Evolutionary conservation across 192 early-diverging fungal genomes (phyloP).

Genomic region (Dissophora ornata): DNA sequence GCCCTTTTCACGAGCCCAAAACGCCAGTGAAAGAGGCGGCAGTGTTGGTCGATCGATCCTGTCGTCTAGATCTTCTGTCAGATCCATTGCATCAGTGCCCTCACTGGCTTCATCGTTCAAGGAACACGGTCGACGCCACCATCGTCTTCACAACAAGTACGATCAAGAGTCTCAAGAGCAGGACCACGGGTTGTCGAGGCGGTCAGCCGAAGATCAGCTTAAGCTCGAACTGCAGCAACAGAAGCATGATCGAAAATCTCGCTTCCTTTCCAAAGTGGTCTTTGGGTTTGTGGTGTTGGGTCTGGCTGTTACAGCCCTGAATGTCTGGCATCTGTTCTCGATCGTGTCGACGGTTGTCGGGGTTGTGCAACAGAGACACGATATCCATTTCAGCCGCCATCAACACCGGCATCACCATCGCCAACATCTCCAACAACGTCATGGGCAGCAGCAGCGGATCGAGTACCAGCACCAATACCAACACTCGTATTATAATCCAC

Average conservation of each 20-base stretch:
- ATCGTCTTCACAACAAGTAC: background rate
- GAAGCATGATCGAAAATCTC: background rate
- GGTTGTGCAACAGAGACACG: conserved; percentile 23
- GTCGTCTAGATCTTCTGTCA: background rate
- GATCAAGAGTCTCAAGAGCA: background rate
- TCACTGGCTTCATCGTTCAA: background rate
- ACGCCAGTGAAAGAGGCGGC: background rate
- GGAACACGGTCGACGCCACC: no score
- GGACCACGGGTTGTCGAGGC: background rate
- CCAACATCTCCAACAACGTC: background rate
- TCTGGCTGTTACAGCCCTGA: conserved; percentile 23
- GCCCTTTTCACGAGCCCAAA: background rate
- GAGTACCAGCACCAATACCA: background rate
- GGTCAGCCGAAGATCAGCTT: no score
- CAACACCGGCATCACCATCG: background rate
- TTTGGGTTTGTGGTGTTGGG: conserved; percentile 22
- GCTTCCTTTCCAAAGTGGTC: background rate
- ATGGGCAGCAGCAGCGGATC: background rate
- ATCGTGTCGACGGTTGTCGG: conserved; percentile 25
- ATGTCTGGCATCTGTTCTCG: conserved; percentile 28
- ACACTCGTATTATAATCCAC: background rate
- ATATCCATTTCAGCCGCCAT: background rate
- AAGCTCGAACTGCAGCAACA: conserved; percentile 1
- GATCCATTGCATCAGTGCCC: conserved; percentile 9
- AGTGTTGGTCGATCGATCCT: background rate